Percentiles rank a stretch among this genome's conserved stretches.
phyloP scores from a whole-genome alignment of 2,329 filamentous ascomycete species.

The Ceratocystis variospora region DNA sequence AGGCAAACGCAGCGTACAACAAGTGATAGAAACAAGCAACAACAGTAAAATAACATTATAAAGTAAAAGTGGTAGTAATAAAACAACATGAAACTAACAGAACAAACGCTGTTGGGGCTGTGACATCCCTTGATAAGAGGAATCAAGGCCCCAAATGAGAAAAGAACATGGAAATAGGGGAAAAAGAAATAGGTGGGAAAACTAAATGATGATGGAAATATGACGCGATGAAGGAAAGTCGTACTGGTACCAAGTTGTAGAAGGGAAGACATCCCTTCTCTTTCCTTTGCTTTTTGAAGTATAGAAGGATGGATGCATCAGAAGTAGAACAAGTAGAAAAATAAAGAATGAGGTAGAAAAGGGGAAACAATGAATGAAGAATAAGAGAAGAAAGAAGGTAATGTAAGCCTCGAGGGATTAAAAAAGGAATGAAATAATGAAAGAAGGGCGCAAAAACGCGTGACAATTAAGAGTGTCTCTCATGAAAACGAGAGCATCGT shows the following conservation, averaged over 20 bases:
- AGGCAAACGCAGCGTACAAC: too few relatives aligned
- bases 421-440: conserved; percentile 5
- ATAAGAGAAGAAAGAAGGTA: background rate
- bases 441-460: conserved; percentile 9
- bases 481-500: background rate
- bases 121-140: background rate
- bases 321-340: conserved; percentile 6
- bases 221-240: background rate
- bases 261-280: background rate
- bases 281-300: conserved; percentile 7
- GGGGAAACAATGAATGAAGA: background rate
- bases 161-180: background rate
- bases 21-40: background rate
- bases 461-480: too few relatives aligned
- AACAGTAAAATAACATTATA: background rate
- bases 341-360: background rate
- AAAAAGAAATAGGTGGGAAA: background rate
- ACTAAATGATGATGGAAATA: background rate
- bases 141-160: background rate
- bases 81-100: background rate
- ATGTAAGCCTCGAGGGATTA: background rate
- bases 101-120: conserved; percentile 2
- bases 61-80: background rate
- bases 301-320: background rate
- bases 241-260: conserved; percentile 5